Evolutionary conservation across 768 basidiomycete genomes (phyloP).

Genomic region (Trametes sanguinea): DNA sequence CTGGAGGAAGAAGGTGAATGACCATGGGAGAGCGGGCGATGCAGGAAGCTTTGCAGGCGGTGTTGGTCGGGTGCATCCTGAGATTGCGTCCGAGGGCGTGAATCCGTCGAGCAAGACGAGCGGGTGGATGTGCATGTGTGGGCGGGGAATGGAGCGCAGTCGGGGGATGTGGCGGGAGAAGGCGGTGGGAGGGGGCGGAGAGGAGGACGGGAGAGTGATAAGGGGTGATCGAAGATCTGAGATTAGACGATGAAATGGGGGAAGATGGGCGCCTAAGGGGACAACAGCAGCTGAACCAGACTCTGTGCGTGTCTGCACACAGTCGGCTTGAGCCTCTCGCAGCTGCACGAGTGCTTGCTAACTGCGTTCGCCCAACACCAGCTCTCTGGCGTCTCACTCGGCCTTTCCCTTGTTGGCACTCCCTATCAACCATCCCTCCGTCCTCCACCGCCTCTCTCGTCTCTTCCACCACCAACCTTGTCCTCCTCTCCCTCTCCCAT

Average conservation of each 20-base stretch:
- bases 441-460: constrained; percentile 6
- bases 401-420: constrained; percentile 10
- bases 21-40: constrained; percentile 13
- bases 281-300: background rate
- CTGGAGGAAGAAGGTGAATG: constrained; percentile 14
- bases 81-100: background rate
- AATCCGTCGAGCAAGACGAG: background rate
- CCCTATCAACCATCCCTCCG: constrained; percentile 10
- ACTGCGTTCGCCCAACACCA: background rate
- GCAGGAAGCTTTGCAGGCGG: background rate
- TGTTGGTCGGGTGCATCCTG: background rate
- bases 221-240: constrained; percentile 22
- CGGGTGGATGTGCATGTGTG: background rate
- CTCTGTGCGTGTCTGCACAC: background rate
- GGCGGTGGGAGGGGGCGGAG: constrained; percentile 6
- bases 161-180: constrained; percentile 11
- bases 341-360: background rate
- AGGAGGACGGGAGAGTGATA: constrained; percentile 15
- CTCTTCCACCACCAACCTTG: constrained; percentile 14
- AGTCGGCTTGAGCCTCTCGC: constrained; percentile 3
- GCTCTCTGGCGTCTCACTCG: constrained; percentile 5
- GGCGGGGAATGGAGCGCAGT: constrained; percentile 6
- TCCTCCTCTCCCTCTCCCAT: constrained; percentile 9
- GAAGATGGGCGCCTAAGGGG: constrained; percentile 10
- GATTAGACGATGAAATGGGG: constrained; percentile 21